Evolutionary conservation across 1,139 yeast species (phyloP).

Genomic region (Candida gigantensis): DNA sequence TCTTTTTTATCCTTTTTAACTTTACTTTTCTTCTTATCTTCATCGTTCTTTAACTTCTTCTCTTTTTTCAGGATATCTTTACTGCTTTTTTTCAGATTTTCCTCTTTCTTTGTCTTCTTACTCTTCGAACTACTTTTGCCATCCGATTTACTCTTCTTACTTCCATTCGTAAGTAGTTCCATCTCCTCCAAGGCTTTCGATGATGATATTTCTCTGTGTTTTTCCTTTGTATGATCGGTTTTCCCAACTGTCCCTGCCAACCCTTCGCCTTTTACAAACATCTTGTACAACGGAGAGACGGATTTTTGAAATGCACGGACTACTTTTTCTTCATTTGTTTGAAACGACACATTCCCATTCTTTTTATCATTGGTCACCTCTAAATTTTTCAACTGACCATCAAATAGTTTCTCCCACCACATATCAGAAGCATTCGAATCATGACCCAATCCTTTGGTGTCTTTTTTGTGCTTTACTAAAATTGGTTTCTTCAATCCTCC

Average conservation of each 20-base stretch:
- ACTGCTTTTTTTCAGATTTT: slow-evolving; percentile 20
- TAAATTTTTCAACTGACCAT: slow-evolving; percentile 81
- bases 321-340: slow-evolving; percentile 45
- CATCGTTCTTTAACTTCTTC: slow-evolving; percentile 18
- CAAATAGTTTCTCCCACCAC: slow-evolving; percentile 97
- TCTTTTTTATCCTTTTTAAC: slow-evolving; percentile 16
- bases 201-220: slow-evolving; percentile 18
- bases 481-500: slow-evolving; percentile 89
- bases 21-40: slow-evolving; percentile 18
- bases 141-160: slow-evolving; percentile 17
- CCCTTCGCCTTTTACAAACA: slow-evolving; percentile 87
- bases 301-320: slow-evolving; percentile 40
- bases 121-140: slow-evolving; percentile 14
- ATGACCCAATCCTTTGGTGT: slow-evolving; percentile 85
- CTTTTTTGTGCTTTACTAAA: slow-evolving; percentile 85
- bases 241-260: slow-evolving; percentile 72
- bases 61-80: no score
- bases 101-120: slow-evolving; percentile 18
- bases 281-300: slow-evolving; percentile 62
- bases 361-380: slow-evolving; percentile 50
- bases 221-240: slow-evolving; percentile 22
- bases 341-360: slow-evolving; percentile 28
- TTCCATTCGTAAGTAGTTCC: slow-evolving; percentile 14
- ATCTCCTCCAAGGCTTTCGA: slow-evolving; percentile 14
- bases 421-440: slow-evolving; percentile 71